Base-by-base conservation (phyloP, 306 rosid genomes). In the Gynostemma pentaphyllum region DNA sequence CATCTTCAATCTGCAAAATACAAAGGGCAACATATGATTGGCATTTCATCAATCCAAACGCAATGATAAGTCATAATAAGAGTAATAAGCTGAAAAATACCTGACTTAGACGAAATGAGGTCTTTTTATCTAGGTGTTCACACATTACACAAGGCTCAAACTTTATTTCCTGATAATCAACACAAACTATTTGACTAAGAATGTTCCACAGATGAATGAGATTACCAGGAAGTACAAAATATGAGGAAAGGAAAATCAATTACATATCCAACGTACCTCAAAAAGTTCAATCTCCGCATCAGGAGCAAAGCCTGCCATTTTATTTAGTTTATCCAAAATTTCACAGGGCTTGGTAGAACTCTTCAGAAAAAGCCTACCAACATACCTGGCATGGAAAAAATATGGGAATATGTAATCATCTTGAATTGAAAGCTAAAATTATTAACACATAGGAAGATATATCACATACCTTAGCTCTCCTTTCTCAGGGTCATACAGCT, bases 111-210 rank as follows among this genome's bases (percentile, higher is more conserved):
- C 81, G 86, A 68, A 90, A 87, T 36, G 94, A 70, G 55, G 74
- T 49, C 66, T 62, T 82, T 81, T 81, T 79, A 62, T 87, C 81
- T 45, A 90, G 74, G 60, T 48, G 85, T 76, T 90, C 95, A 15
- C 97, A 90, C 95, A 90, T 84, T 68, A 90, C 86, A 72, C 69
- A 65, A 45, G 95, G 97, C 39, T 80, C 95, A 74, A 79, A 90
- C 72, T 84, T 90, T 60, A 90, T 87, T 81, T 90, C 97, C 97
- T 90, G 82, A 68, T 67, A 5, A 64, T 46, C 46, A 48, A 70
- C 10, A 59, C 16, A 34, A 61, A 34, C 64, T 27, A n/a, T 53
- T 45, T 16, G 1, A 67, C 15, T 26, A 44, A 57, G 48, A 67
- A n/a, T 34, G 34, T 10, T 59, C 8, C 10, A 21, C 7, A 5